phyloP scores from a whole-genome alignment of 1,139 yeast species.

The Taphrina populina region DNA sequence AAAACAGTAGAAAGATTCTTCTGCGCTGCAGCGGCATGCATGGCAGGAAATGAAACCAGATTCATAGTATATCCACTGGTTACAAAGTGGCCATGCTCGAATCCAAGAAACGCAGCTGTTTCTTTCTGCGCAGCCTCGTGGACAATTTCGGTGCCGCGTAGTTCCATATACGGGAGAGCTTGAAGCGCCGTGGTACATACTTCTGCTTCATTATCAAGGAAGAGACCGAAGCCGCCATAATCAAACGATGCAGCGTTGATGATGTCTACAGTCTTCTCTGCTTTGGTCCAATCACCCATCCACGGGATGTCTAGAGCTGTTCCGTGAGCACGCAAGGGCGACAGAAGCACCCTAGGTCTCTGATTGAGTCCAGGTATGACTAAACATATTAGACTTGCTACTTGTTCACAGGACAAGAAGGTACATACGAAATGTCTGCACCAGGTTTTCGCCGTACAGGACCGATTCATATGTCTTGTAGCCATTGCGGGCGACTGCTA shows the following conservation, averaged over 20 bases:
- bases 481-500: constrained; percentile 9
- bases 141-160: constrained; percentile 12
- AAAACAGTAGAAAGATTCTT: constrained; percentile 16
- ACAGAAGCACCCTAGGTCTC: constrained; percentile 21
- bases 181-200: constrained; percentile 8
- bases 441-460: constrained; percentile 12
- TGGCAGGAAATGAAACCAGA: constrained; percentile 25
- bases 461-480: not conserved
- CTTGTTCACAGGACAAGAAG: too few species aligned
- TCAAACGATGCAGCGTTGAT: constrained; percentile 33
- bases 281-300: constrained; percentile 33
- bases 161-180: constrained; percentile 12
- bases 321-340: constrained; percentile 28
- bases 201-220: constrained; percentile 6
- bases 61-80: constrained; percentile 32
- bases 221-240: constrained; percentile 30
- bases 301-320: constrained; percentile 21
- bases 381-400: constrained; percentile 3
- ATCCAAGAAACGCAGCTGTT: constrained; percentile 20
- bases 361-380: constrained; percentile 19
- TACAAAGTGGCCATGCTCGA: constrained; percentile 17
- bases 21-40: constrained; percentile 18
- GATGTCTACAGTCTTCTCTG: constrained; percentile 6
- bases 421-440: constrained; percentile 19
- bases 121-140: constrained; percentile 4